Conservation (phyloP, 768 basidiomycete genomes). For the Myochromella boudieri region DNA sequence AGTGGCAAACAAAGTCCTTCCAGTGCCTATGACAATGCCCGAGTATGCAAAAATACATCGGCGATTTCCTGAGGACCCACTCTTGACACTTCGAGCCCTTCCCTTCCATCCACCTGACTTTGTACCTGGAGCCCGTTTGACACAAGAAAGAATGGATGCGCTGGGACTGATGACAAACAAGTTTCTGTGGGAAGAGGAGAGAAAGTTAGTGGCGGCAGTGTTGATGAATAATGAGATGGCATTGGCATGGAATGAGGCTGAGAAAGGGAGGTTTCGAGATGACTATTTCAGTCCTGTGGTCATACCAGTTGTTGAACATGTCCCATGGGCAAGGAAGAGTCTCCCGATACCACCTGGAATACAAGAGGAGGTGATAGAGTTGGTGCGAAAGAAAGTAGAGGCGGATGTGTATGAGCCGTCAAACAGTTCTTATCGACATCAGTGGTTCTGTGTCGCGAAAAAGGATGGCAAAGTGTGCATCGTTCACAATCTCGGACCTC, state of each 20-base stretch:
- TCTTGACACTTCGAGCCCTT: slow-evolving; percentile 17
- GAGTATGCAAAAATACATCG: slow-evolving; percentile 18
- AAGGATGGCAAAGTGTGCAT: slow-evolving; percentile 27
- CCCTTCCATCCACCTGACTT: too few species aligned
- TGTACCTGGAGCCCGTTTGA: slow-evolving; percentile 17
- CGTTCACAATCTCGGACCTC: slow-evolving; percentile 36
- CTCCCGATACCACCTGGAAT: slow-evolving; percentile 32
- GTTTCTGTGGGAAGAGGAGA: slow-evolving; percentile 20
- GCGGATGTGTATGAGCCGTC: slow-evolving; percentile 30
- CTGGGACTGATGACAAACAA: slow-evolving; percentile 23
- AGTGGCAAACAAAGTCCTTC: slow-evolving; percentile 18
- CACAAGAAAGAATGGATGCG: slow-evolving; percentile 19
- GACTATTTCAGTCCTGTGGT: slow-evolving; percentile 23
- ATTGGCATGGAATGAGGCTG: slow-evolving; percentile 34
- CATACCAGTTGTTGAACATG: too few species aligned
- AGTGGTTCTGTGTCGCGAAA: slow-evolving; percentile 40
- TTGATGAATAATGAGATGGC: slow-evolving; percentile 21
- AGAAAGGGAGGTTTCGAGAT: too few species aligned
- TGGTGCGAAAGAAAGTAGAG: slow-evolving; percentile 26
- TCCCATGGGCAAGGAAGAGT: slow-evolving; percentile 18
- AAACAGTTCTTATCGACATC: slow-evolving; percentile 33
- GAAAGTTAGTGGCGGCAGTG: not conserved
- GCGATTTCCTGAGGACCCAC: slow-evolving; percentile 24
- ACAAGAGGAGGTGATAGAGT: slow-evolving; percentile 19
- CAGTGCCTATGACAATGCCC: too few species aligned